Conservation (phyloP, 371 early-diverging fungal genomes). For the Mucor irregularis region DNA sequence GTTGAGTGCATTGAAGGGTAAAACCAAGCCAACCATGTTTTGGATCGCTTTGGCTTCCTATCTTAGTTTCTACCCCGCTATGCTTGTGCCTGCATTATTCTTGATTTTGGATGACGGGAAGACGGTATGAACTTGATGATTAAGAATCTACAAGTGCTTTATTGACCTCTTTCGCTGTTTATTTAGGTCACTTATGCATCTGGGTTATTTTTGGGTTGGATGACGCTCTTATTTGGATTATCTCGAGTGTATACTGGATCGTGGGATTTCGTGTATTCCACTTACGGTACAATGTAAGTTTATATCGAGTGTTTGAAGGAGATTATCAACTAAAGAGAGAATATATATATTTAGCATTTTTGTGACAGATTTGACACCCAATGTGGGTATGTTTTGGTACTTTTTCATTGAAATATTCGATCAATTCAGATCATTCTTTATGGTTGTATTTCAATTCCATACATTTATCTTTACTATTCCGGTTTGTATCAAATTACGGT, state of each 20-base stretch:
- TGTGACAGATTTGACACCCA: constrained; percentile 90
- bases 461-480: constrained; percentile 84
- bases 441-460: constrained; percentile 89
- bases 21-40: constrained; percentile 51
- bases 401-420: constrained; percentile 98
- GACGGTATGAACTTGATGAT: too few species aligned
- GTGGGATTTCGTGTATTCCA: constrained; percentile 70
- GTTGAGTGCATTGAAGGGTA: constrained; percentile 60
- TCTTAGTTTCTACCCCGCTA: constrained; percentile 79
- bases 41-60: constrained; percentile 76
- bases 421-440: constrained; percentile 91
- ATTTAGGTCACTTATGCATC: background rate
- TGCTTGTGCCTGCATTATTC: constrained; percentile 73
- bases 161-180: too few species aligned
- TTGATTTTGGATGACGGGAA: constrained; percentile 26
- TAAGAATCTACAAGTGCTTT: too few species aligned
- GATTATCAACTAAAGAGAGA: background rate
- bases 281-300: constrained; percentile 80
- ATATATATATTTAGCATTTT: constrained; percentile 27
- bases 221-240: constrained; percentile 47
- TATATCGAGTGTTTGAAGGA: background rate
- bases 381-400: constrained; percentile 96
- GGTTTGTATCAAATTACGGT: constrained; percentile 72
- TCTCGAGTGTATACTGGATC: constrained; percentile 66
- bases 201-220: constrained; percentile 27